These are phyloP conservation scores for Venturia pyrina DNA, from an alignment of 2,329 filamentous ascomycete genomes.

Conservation along the genomic window DNA sequence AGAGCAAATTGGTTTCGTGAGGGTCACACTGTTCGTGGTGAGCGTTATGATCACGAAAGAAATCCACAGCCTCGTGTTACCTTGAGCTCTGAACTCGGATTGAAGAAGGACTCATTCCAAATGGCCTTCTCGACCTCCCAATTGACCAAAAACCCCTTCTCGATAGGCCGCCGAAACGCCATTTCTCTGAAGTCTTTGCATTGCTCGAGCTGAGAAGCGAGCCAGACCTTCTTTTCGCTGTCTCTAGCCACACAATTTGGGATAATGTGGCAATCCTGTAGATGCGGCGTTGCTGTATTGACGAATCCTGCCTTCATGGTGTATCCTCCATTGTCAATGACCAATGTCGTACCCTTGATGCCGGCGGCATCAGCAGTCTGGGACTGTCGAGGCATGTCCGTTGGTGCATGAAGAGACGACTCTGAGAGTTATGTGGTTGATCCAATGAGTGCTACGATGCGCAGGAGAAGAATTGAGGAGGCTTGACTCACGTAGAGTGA, in stretches of 20 bases:
- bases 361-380: background rate
- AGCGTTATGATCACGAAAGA: background rate
- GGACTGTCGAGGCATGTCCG: background rate
- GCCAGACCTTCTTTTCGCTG: slow-evolving; percentile 66
- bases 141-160: slow-evolving; percentile 90
- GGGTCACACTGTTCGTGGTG: slow-evolving; percentile 51
- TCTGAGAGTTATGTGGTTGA: background rate
- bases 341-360: slow-evolving; percentile 47
- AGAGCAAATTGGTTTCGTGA: slow-evolving; percentile 67
- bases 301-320: slow-evolving; percentile 83
- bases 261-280: slow-evolving; percentile 54
- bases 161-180: slow-evolving; percentile 76
- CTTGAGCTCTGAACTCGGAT: slow-evolving; percentile 52
- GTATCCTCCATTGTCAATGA: slow-evolving; percentile 89
- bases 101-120: slow-evolving; percentile 84
- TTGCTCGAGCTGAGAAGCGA: slow-evolving; percentile 66
- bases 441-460: background rate
- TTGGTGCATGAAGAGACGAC: background rate
- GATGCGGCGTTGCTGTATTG: slow-evolving; percentile 23
- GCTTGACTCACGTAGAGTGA: background rate
- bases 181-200: slow-evolving; percentile 88
- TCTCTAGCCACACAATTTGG: slow-evolving; percentile 83
- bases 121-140: slow-evolving; percentile 96
- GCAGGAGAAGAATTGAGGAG: background rate
- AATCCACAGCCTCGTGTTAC: slow-evolving; percentile 18